Evolutionary conservation across 1,284 basidiomycete genomes (phyloP), one percentile per base, ranked within the genome.

Genomic region (Tilletiopsis washingtonensis): DNA sequence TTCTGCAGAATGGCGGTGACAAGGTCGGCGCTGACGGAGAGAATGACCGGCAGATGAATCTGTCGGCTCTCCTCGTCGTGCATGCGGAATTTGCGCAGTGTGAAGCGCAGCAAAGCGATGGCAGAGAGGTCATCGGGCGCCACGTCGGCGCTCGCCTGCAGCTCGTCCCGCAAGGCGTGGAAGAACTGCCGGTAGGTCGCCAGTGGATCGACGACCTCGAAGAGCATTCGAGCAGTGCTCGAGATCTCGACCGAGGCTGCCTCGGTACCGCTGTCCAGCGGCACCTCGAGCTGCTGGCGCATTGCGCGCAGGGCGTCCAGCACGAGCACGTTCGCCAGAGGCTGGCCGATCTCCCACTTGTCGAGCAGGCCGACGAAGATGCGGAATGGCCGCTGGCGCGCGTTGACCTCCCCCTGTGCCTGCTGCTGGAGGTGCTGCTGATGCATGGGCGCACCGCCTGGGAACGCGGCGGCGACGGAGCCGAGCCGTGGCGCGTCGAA

Each of bases 281-380:
- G 84, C 71, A 87, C 86, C 71, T 84, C 84, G 43, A 77, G 76
- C 36, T 76, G 76, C 36, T 78, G 82, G 11, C 27, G 83, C 73
- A 32, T 77, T 2, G 86, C 82, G 46, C 79, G 81, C 67, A 93
- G 83, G 0, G 85, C 80, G 58, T 94, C 87, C 50, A 88, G 81
- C 3, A 88, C 81, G 29, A 96, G 75, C 1, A 77, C 78, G 40
- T 87, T 82, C 0, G 90, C 91, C 23, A 98, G 75, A 0, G 81
- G 79, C 17, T 82, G 81, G 0, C 93, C 93, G 45, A 98, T 84
- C 74, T 96, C 91, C 86, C 89, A 96, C 73, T 94, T 94, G 75
- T 99, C 94, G 56, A 97, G 77, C 15, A 98, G 74, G 1, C 91
- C 91, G 24, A 97, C 83, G 72, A 96, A 93, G 41, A 97, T 86